These are phyloP conservation scores for Bjerkandera adusta DNA, from an alignment of 1,284 basidiomycete genomes.

Conservation along the genomic window DNA sequence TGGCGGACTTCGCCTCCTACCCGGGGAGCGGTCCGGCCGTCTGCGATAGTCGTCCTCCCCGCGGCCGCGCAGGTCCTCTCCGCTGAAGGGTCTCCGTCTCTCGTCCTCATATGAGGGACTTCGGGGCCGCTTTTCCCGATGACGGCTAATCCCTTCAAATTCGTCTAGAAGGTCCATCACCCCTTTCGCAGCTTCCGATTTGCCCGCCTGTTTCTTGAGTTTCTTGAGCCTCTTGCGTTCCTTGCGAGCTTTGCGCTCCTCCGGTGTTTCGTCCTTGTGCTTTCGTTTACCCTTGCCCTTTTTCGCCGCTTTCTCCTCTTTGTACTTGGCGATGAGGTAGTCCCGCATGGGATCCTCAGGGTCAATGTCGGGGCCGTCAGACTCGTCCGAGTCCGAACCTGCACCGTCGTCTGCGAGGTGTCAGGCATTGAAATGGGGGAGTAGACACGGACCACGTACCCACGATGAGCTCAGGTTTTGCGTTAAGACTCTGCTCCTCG, in stretches of 20 bases:
- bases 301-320: slow-evolving; percentile 63
- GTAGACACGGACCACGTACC: slow-evolving; percentile 43
- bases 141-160: slow-evolving; percentile 23
- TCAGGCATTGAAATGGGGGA: background rate
- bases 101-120: slow-evolving; percentile 19
- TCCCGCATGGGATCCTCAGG: slow-evolving; percentile 98
- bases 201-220: slow-evolving; percentile 41
- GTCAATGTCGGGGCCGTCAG: slow-evolving; percentile 75
- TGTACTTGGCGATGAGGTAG: slow-evolving; percentile 72
- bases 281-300: slow-evolving; percentile 54
- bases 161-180: slow-evolving; percentile 46
- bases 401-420: slow-evolving; percentile 45
- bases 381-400: slow-evolving; percentile 62
- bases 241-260: slow-evolving; percentile 70
- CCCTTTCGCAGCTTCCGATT: slow-evolving; percentile 43
- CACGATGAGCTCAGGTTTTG: slow-evolving; percentile 67
- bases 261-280: slow-evolving; percentile 74
- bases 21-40: background rate
- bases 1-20: background rate
- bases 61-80: slow-evolving; percentile 12
- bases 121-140: slow-evolving; percentile 15
- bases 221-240: slow-evolving; percentile 62
- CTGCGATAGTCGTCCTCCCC: slow-evolving; percentile 5
- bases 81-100: slow-evolving; percentile 22
- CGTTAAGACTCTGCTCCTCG: slow-evolving; percentile 85